Base-by-base conservation (phyloP, 1,284 basidiomycete genomes). In the Microbotryomycetes sp. region DNA sequence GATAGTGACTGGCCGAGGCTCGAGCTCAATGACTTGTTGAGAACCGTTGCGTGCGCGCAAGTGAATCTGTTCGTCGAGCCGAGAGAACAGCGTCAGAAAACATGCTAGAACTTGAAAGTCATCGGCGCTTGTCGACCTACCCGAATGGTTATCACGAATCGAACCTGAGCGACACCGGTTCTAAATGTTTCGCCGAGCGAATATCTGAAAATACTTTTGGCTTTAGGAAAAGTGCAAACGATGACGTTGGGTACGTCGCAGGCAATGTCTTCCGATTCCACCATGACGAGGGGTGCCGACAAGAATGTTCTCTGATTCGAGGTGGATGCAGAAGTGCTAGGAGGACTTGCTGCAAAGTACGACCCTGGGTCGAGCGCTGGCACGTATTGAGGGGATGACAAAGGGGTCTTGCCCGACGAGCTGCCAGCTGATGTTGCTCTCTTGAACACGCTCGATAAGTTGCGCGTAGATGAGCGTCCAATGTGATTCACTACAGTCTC, bases 151-250 rank as follows among this genome's bases (percentile, higher is more conserved):
- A 69, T 46, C 12, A 55, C 30, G 36, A 67, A 69, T 3, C n/a
- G 9, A 4, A 64, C 42, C 2, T 25, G 6, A 25, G 57, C 56
- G 12, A 54, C 23, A 19, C 47, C 49, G 47, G 58, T 67, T 42
- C 49, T 29, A 25, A 64, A 59, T 31, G 66, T 65, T 42, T 71
- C 70, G 26, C 70, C 70, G 25, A 67, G 26, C 49, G 64, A 62
- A 48, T 68, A 71, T 3, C 62, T 64, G 31, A 60, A 66, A 3
- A 64, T 28, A 16, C 49, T 51, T 49, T 63, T 66, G 22, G 54
- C n/a, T 50, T 60, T 57, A 26, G 64, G 64, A 26, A 66, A 9
- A 22, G 49, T n/a, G 3, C 58, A 54, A 19, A 4, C 47, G 16
- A 52, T 29, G 42, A 36, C 49, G 22, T 26, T 25, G 28, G 14